Percentiles rank a stretch among this genome's conserved stretches.
Evolutionary conservation across 805 yeast species (phyloP).

Genomic region (Vanderwaltozyma polyspora): DNA sequence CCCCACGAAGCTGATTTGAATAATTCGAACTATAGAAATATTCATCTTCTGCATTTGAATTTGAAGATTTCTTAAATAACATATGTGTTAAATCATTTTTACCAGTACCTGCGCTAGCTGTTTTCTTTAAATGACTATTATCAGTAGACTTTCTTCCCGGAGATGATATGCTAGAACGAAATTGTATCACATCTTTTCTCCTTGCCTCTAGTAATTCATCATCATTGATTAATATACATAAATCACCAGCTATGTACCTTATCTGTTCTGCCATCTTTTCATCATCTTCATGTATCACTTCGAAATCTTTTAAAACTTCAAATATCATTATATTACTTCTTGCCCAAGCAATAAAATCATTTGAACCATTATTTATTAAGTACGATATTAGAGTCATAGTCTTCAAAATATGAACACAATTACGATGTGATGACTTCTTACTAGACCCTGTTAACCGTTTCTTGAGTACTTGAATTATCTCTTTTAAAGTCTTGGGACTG

Average conservation of each 20-base stretch:
- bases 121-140: slow-evolving; percentile 19
- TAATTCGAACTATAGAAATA: background rate
- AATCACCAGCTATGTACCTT: slow-evolving; percentile 29
- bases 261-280: slow-evolving; percentile 31
- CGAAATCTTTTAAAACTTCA: slow-evolving; percentile 27
- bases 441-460: slow-evolving; percentile 29
- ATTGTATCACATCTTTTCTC: slow-evolving; percentile 19
- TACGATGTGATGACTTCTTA: slow-evolving; percentile 19
- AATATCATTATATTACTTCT: slow-evolving; percentile 23
- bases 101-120: slow-evolving; percentile 1
- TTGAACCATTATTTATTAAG: slow-evolving; percentile 43
- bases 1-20: background rate
- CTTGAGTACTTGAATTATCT: slow-evolving; percentile 31
- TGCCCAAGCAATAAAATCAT: slow-evolving; percentile 38
- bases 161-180: slow-evolving; percentile 25
- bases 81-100: background rate
- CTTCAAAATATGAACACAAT: slow-evolving; percentile 35
- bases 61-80: background rate
- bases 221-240: slow-evolving; percentile 24
- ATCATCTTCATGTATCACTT: slow-evolving; percentile 24
- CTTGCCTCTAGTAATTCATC: slow-evolving; percentile 18
- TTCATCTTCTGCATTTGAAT: background rate
- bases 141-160: slow-evolving; percentile 28
- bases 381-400: slow-evolving; percentile 42
- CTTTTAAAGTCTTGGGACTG: slow-evolving; percentile 29